Percentiles rank a stretch among this genome's conserved stretches.
phyloP scores from a whole-genome alignment of 2,329 filamentous ascomycete genomes.

The Microdochium paspali region DNA sequence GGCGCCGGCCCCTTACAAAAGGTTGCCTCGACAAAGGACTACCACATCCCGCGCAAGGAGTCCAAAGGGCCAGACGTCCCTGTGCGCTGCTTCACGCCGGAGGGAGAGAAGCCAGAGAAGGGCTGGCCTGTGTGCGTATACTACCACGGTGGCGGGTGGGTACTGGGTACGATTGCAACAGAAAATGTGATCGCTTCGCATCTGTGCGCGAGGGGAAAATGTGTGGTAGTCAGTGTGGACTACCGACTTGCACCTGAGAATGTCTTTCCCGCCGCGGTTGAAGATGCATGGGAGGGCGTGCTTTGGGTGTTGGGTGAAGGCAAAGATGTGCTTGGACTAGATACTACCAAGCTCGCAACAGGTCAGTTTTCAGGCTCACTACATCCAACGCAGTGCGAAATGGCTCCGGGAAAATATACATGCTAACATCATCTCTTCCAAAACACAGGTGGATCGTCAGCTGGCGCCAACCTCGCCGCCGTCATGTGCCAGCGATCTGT shows the following conservation, averaged over 20 bases:
- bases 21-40: conserved; percentile 35
- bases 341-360: conserved; percentile 33
- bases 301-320: conserved; percentile 30
- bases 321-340: conserved; percentile 21
- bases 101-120: conserved; percentile 25
- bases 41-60: conserved; percentile 29
- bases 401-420: too few species aligned
- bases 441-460: conserved; percentile 41
- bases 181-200: conserved; percentile 49
- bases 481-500: conserved; percentile 42
- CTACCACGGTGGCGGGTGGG: conserved; percentile 51
- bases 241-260: conserved; percentile 48
- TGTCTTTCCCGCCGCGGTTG: conserved; percentile 45
- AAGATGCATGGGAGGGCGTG: conserved; percentile 46
- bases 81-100: conserved; percentile 41
- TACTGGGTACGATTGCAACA: conserved; percentile 45
- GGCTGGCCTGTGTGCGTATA: conserved; percentile 50
- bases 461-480: conserved; percentile 41
- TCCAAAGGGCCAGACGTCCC: conserved; percentile 36
- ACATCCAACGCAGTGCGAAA: too few species aligned
- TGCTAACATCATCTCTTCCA: conserved; percentile 41
- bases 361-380: too few species aligned
- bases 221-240: conserved; percentile 45
- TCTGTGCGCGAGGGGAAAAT: conserved; percentile 36
- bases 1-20: conserved; percentile 37